phyloP scores from a whole-genome alignment of 345 rosid species.

The Salix udensis region DNA sequence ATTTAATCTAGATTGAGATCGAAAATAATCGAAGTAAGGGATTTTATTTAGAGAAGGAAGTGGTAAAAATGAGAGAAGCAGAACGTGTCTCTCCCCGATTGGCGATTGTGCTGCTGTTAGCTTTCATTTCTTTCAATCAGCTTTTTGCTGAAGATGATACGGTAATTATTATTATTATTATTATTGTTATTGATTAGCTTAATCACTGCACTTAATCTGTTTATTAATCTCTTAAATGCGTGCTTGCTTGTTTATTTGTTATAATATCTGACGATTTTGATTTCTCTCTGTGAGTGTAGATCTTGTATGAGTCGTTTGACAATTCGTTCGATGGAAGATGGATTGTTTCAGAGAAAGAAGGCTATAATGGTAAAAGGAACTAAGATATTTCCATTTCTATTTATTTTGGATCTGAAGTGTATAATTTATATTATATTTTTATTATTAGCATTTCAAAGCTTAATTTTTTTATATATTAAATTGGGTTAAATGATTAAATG shows the following conservation, averaged over 20 bases:
- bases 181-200: too few species aligned
- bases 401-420: background rate
- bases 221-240: too few species aligned
- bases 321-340: slow-evolving; percentile 73
- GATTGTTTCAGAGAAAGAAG: slow-evolving; percentile 64
- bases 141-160: slow-evolving; percentile 52
- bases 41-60: slow-evolving; percentile 4
- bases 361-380: slow-evolving; percentile 52
- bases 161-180: slow-evolving; percentile 30
- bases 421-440: background rate
- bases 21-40: slow-evolving; percentile 8
- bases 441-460: background rate
- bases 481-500: background rate
- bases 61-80: slow-evolving; percentile 30
- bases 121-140: slow-evolving; percentile 44
- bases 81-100: slow-evolving; percentile 32
- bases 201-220: background rate
- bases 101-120: slow-evolving; percentile 40
- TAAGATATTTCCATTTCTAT: background rate
- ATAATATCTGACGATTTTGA: background rate
- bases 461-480: background rate
- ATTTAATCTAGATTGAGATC: background rate
- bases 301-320: slow-evolving; percentile 66
- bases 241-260: background rate
- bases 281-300: slow-evolving; percentile 27